Conservation (phyloP, 164 flowering plant genomes). For the Stephania cephalantha region DNA sequence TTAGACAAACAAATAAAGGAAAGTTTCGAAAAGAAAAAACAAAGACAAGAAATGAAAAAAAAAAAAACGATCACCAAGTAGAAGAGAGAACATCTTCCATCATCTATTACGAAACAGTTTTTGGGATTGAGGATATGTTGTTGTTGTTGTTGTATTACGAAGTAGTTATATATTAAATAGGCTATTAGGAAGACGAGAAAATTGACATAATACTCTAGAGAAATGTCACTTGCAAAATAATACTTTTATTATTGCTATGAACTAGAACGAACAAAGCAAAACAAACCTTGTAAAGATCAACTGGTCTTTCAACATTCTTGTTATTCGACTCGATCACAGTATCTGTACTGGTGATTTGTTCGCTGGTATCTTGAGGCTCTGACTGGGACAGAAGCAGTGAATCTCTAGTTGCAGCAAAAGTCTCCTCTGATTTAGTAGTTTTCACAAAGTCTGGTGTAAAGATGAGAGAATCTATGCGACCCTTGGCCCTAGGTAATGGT, state of each 20-base stretch:
- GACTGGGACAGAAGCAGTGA: slow-evolving; percentile 21
- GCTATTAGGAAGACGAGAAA: no score
- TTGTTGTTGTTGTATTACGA: no score
- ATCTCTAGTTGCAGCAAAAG: slow-evolving; percentile 18
- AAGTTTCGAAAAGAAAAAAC: not conserved
- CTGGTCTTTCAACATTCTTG: slow-evolving; percentile 80
- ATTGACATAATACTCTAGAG: no score
- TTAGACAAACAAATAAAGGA: not conserved
- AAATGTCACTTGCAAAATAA: no score
- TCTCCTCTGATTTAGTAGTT: slow-evolving; percentile 33
- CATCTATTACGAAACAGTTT: no score
- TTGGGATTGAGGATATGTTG: no score
- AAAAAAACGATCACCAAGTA: not conserved
- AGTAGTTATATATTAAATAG: no score
- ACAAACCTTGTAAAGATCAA: slow-evolving; percentile 88
- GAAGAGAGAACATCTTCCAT: not conserved
- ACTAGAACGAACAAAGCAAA: not conserved
- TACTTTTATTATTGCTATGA: not conserved
- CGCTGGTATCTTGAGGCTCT: slow-evolving; percentile 18
- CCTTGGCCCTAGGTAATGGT: slow-evolving; percentile 57
- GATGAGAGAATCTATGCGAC: slow-evolving; percentile 76
- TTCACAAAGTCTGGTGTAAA: slow-evolving; percentile 50
- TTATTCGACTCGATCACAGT: slow-evolving; percentile 34
- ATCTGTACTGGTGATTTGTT: slow-evolving; percentile 26
- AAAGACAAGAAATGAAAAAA: no score